Evolutionary conservation across 306 rosid genomes (phyloP), one percentile per base, ranked within the genome.

Genomic region (Coriaria nepalensis): DNA sequence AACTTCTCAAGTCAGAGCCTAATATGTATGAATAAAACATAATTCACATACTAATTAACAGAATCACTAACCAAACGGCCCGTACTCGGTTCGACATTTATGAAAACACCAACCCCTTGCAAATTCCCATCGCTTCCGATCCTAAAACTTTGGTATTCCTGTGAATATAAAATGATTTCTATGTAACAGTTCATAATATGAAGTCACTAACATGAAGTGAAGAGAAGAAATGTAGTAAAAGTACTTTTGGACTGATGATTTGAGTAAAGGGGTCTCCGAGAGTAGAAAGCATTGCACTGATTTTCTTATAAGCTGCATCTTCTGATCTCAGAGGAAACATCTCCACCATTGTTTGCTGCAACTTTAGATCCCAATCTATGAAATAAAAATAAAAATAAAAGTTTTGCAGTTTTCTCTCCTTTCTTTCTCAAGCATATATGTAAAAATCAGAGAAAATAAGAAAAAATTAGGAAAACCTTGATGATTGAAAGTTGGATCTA

Each of bases 271-370:
- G 97, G 66, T 90, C 97, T 44, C 97, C 97, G 43, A 90, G 97
- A 12, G 97, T 90, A 33, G 97, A 79, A 50, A 90, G 92, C 97
- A 90, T 90, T 62, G 87, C 95, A 45, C 97, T 71, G 77, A 90
- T 66, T 71, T 90, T 84, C 47, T 32, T 81, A 68, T 84, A 84
- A 9, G 97, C 97, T 33, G 86, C 95, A 67, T 90, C 97, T 0
- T 82, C 86, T 8, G 97, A 79, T 48, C 72, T 69, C 62, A 90
- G 77, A 41, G 95, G 92, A 75, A 90, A 90, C 82, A 90, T 90
- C 67, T 90, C 97, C 61, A 79, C 93, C 97, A 90, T 90, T 44
- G 95, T 90, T 73, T 90, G 95, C 66, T 90, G 92, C 74, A 84
- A 73, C 74, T 81, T 84, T 59, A 62, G 65, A 65, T 90, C 97